Percentiles rank a stretch among this genome's conserved stretches.
phyloP scores from a whole-genome alignment of 176 grass and related monocot species.

The Eragrostis nindensis region DNA sequence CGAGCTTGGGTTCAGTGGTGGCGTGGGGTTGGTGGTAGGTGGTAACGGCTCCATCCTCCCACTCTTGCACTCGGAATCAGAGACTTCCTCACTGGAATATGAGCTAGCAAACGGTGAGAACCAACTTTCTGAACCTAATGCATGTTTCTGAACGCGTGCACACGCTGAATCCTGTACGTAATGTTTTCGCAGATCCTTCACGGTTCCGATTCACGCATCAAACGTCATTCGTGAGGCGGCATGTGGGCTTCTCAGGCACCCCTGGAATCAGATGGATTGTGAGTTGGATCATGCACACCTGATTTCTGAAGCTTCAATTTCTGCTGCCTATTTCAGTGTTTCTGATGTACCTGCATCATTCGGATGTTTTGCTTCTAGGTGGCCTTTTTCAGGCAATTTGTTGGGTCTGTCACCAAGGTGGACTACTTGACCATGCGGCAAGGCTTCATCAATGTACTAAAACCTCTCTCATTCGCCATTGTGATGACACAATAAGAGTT shows the following conservation, averaged over 20 bases:
- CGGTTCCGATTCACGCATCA: conserved; percentile 82
- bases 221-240: conserved; percentile 75
- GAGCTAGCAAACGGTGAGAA: conserved; percentile 69
- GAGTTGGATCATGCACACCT: conserved; percentile 14
- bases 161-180: background rate
- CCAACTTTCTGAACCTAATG: background rate
- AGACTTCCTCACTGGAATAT: conserved; percentile 73
- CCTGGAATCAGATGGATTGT: conserved; percentile 63
- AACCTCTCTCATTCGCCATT: conserved; percentile 7
- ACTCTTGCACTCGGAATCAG: too few relatives aligned
- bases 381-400: conserved; percentile 89
- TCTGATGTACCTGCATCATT: background rate
- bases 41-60: too few relatives aligned
- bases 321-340: background rate
- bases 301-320: background rate
- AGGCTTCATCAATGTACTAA: conserved; percentile 85
- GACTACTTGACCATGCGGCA: conserved; percentile 87
- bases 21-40: too few relatives aligned
- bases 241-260: conserved; percentile 57
- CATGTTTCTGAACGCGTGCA: background rate
- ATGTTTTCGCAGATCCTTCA: conserved; percentile 62
- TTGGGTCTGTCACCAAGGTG: conserved; percentile 76
- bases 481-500: background rate
- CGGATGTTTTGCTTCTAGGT: conserved; percentile 48
- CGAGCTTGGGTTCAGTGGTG: too few relatives aligned